Percentiles rank a stretch among this genome's conserved stretches.
phyloP scores from a whole-genome alignment of 139 green algal genomes.

The Ettlia oleoabundans region DNA sequence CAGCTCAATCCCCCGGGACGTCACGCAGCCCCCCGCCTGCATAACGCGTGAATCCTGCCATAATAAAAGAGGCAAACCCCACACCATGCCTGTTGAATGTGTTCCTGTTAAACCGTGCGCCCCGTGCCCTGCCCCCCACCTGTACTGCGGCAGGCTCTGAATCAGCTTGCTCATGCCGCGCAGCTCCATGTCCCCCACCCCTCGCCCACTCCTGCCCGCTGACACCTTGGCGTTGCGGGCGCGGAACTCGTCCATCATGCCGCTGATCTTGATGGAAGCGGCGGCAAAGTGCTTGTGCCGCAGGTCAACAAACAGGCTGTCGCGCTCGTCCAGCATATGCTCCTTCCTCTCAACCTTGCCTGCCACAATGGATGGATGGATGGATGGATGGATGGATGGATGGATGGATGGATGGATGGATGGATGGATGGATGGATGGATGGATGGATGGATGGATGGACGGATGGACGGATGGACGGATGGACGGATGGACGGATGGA shows the following conservation, averaged over 20 bases:
- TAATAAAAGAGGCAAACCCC: too few species aligned
- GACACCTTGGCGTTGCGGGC: slow-evolving; percentile 56
- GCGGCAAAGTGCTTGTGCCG: slow-evolving; percentile 93
- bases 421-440: too few species aligned
- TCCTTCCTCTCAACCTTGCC: slow-evolving; percentile 77
- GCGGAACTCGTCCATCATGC: slow-evolving; percentile 73
- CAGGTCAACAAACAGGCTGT: slow-evolving; percentile 83
- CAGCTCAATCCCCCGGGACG: too few species aligned
- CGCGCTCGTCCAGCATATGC: slow-evolving; percentile 80
- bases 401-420: too few species aligned
- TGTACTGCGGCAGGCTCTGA: slow-evolving; percentile 85
- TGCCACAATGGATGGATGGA: background rate
- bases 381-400: background rate
- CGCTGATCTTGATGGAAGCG: slow-evolving; percentile 51
- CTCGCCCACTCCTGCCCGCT: slow-evolving; percentile 10
- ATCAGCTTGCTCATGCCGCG: slow-evolving; percentile 77
- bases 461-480: too few species aligned
- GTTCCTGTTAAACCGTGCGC: background rate
- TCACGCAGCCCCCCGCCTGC: too few species aligned
- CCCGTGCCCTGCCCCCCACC: slow-evolving; percentile 20
- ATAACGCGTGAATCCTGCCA: background rate
- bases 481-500: too few species aligned
- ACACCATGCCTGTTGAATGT: background rate
- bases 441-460: too few species aligned
- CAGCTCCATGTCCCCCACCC: slow-evolving; percentile 50